These are phyloP conservation scores for Pseudoscleropodium purum DNA, from an alignment of 225 moss, liverwort and hornwort genomes.

Conservation along the genomic window DNA sequence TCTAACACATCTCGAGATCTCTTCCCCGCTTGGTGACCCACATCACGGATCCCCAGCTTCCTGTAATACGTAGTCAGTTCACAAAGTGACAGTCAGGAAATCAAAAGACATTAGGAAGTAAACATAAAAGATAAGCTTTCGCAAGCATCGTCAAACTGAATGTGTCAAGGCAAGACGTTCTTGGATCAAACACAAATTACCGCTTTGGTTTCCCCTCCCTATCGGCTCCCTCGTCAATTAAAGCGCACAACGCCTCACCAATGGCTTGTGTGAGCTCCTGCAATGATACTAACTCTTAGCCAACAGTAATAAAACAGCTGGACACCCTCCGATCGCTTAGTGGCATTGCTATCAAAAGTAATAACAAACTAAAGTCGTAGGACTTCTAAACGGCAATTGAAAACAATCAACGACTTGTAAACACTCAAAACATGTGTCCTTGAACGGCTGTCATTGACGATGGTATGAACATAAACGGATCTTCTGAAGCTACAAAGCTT, in stretches of 20 bases:
- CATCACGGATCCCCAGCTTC: slow-evolving; percentile 32
- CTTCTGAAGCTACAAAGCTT: neutral
- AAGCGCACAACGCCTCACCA: slow-evolving; percentile 87
- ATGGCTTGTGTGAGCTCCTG: slow-evolving; percentile 95
- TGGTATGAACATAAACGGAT: neutral
- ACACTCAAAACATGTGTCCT: neutral
- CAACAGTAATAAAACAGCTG: neutral
- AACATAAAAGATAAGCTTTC: neutral
- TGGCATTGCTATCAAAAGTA: neutral
- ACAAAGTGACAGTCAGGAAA: neutral
- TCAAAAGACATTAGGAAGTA: neutral
- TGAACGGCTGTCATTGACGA: neutral
- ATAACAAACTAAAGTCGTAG: neutral
- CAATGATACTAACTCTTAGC: slow-evolving; percentile 12
- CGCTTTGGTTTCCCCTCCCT: slow-evolving; percentile 88
- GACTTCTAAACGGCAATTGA: neutral
- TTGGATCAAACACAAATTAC: slow-evolving; percentile 22
- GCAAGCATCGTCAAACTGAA: neutral
- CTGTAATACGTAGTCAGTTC: slow-evolving; percentile 11
- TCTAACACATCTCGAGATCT: slow-evolving; percentile 47
- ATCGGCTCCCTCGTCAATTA: slow-evolving; percentile 96
- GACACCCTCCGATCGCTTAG: neutral
- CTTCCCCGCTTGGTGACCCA: slow-evolving; percentile 30
- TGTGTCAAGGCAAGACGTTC: neutral
- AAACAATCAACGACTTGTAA: neutral